Percentiles rank a stretch among this genome's conserved stretches.
These are phyloP conservation scores for Clitopilus hobsonii DNA, from an alignment of 768 basidiomycete species.

Conservation along the genomic window DNA sequence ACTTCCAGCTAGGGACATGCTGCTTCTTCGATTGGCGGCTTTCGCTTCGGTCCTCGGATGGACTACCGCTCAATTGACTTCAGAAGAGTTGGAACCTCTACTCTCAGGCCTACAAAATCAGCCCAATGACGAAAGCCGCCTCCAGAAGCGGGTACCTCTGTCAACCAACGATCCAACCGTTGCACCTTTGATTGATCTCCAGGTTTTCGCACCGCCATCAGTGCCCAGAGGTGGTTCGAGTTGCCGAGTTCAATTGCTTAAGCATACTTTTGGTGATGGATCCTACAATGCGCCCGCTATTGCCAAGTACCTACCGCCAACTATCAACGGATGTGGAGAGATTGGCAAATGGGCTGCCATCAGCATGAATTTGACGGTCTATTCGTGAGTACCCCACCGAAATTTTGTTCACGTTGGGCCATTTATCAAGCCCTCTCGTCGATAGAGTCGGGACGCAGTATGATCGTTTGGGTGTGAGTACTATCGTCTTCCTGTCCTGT, in stretches of 20 bases:
- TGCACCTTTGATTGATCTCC: conserved; percentile 22
- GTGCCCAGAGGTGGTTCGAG: conserved; percentile 17
- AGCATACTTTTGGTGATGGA: conserved; percentile 25
- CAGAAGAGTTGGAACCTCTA: conserved; percentile 17
- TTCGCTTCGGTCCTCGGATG: no score
- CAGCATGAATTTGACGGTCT: conserved; percentile 54
- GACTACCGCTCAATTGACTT: conserved; percentile 13
- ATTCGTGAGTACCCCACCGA: conserved; percentile 27
- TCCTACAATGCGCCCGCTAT: conserved; percentile 23
- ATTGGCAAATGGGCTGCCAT: conserved; percentile 57
- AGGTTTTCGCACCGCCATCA: conserved; percentile 25
- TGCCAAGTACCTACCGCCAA: conserved; percentile 39
- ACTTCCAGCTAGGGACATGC: no score
- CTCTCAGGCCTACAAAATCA: conserved; percentile 12
- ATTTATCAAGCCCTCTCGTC: not conserved
- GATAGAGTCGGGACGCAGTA: conserved; percentile 47
- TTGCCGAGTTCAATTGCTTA: conserved; percentile 19
- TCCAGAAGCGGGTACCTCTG: conserved; percentile 21
- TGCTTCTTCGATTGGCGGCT: no score
- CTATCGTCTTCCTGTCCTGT: conserved; percentile 1
- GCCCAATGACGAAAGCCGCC: not conserved
- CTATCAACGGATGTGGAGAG: conserved; percentile 40
- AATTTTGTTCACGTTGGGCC: no score
- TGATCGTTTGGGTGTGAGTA: conserved; percentile 43
- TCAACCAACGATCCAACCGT: conserved; percentile 21